phyloP scores from a whole-genome alignment of 2,329 filamentous ascomycete species.

The Xenosphaeropsis pyriputrescens region DNA sequence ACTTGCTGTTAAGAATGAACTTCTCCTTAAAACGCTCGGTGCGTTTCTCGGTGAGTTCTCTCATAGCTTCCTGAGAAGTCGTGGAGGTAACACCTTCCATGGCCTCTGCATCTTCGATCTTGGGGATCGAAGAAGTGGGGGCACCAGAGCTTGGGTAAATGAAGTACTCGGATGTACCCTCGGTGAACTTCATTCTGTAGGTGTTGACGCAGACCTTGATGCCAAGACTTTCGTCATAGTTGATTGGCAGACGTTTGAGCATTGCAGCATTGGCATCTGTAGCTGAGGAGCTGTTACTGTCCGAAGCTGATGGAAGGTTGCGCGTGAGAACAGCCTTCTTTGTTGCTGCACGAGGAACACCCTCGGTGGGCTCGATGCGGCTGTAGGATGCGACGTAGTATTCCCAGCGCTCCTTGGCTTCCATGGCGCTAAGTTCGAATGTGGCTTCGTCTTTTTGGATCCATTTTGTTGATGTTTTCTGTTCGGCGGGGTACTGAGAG shows the following conservation, averaged over 20 bases:
- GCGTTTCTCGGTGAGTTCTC: slow-evolving; percentile 22
- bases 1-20: slow-evolving; percentile 34
- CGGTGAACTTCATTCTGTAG: slow-evolving; percentile 66
- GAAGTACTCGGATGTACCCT: slow-evolving; percentile 55
- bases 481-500: slow-evolving; percentile 47
- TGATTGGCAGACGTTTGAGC: slow-evolving; percentile 33
- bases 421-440: slow-evolving; percentile 80
- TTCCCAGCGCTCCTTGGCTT: slow-evolving; percentile 72
- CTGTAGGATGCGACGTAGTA: slow-evolving; percentile 92
- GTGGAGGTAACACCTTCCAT: slow-evolving; percentile 20
- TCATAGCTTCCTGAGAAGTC: slow-evolving; percentile 6
- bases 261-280: slow-evolving; percentile 31
- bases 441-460: slow-evolving; percentile 56
- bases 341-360: slow-evolving; percentile 49
- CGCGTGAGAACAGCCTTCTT: slow-evolving; percentile 56
- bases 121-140: too few relatives aligned
- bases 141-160: slow-evolving; percentile 28
- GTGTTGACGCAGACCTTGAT: slow-evolving; percentile 65
- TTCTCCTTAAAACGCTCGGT: slow-evolving; percentile 32
- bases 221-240: slow-evolving; percentile 52
- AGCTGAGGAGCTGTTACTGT: slow-evolving; percentile 25
- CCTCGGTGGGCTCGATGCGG: slow-evolving; percentile 77
- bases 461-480: slow-evolving; percentile 59
- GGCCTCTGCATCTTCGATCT: slow-evolving; percentile 13
- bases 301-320: slow-evolving; percentile 52